These are phyloP conservation scores for Striga hermonthica DNA, from an alignment of 305 asterid genomes.

Conservation along the genomic window DNA sequence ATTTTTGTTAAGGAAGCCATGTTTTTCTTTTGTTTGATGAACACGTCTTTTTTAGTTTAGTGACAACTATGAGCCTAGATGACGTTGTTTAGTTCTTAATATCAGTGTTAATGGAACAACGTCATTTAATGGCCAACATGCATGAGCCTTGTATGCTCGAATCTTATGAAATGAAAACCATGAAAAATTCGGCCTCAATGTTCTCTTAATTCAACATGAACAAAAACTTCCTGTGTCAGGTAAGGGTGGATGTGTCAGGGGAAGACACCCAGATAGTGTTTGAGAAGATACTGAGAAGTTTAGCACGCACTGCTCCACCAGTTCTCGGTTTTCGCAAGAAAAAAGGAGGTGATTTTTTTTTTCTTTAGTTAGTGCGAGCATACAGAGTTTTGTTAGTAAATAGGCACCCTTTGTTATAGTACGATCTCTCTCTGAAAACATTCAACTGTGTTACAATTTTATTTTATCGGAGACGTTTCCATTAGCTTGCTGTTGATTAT, in stretches of 20 bases:
- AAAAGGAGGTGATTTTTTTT: constrained; percentile 59
- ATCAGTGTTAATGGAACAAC: no score
- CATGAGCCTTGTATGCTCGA: no score
- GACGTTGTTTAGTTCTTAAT: not conserved
- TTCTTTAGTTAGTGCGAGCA: not conserved
- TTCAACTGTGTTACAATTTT: no score
- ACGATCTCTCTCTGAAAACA: no score
- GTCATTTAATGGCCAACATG: no score
- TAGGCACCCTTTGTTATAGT: not conserved
- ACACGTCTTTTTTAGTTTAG: not conserved
- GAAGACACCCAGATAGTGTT: constrained; percentile 64
- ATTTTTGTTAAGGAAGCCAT: no score
- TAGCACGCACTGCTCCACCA: constrained; percentile 79
- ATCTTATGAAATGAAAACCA: no score
- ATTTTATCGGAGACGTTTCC: no score
- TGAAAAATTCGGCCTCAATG: no score
- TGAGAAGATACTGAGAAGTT: constrained; percentile 55
- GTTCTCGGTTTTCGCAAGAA: constrained; percentile 81
- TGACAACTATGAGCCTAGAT: not conserved
- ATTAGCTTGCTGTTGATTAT: no score
- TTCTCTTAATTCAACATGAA: no score
- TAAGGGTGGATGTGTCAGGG: constrained; percentile 72
- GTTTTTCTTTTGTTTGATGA: no score
- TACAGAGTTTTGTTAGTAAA: constrained; percentile 20
- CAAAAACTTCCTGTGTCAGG: constrained; percentile 34